These are phyloP conservation scores for Trichoderma asperellum DNA, from an alignment of 2,329 filamentous ascomycete genomes.

Conservation along the genomic window DNA sequence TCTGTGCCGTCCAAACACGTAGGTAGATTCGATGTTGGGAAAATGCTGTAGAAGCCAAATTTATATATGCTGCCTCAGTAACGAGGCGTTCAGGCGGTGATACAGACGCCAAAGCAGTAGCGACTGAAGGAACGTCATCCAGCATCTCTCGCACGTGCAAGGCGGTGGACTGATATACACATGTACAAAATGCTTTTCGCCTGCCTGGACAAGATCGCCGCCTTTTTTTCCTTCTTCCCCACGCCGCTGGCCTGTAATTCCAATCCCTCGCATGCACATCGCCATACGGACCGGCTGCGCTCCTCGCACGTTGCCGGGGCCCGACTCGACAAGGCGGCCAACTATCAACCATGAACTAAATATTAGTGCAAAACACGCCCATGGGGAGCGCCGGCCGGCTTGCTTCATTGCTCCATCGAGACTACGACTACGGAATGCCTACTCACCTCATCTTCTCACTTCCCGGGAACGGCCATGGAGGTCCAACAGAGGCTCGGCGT, in stretches of 20 bases:
- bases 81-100: neutral
- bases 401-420: neutral
- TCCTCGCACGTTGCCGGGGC: constrained; percentile 8
- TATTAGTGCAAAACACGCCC: neutral
- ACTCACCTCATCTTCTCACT: neutral
- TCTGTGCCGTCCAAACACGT: neutral
- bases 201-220: constrained; percentile 4
- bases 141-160: constrained; percentile 9
- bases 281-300: neutral
- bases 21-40: neutral
- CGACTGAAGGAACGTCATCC: neutral
- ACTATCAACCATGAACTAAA: neutral
- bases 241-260: constrained; percentile 8
- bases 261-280: neutral
- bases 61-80: neutral
- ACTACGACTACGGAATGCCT: neutral
- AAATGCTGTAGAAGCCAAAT: neutral
- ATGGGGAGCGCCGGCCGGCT: neutral
- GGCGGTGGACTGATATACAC: constrained; percentile 12
- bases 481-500: neutral
- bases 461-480: constrained; percentile 19
- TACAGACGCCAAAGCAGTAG: neutral
- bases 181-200: neutral
- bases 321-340: neutral
- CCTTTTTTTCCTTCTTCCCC: neutral